phyloP scores from a whole-genome alignment of 78 protist genomes.

The Dictyostelium purpureum region DNA sequence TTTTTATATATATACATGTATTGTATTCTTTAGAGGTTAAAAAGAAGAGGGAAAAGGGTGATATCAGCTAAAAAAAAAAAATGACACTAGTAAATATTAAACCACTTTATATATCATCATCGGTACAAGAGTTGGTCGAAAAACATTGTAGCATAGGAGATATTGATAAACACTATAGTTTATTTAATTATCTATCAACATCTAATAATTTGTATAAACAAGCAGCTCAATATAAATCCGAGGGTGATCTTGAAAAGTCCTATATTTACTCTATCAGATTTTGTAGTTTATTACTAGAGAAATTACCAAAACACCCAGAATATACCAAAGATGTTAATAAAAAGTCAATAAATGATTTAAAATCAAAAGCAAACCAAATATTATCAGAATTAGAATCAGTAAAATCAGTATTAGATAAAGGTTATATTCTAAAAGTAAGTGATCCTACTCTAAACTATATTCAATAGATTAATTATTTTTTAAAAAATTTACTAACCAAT shows the following conservation, averaged over 20 bases:
- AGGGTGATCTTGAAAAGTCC: constrained; percentile 64
- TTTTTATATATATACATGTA: too few relatives aligned
- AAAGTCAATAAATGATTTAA: constrained; percentile 6
- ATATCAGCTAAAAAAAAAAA: too few relatives aligned
- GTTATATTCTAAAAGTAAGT: neutral
- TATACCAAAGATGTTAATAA: neutral
- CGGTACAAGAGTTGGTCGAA: constrained; percentile 6
- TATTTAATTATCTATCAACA: constrained; percentile 42
- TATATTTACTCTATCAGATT: constrained; percentile 43
- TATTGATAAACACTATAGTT: constrained; percentile 12
- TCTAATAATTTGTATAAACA: constrained; percentile 43
- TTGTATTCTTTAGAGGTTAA: too few relatives aligned
- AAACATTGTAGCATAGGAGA: neutral
- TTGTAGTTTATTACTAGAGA: constrained; percentile 52
- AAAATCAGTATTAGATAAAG: neutral
- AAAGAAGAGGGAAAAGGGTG: too few relatives aligned
- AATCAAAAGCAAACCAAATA: constrained; percentile 12
- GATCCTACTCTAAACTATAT: neutral
- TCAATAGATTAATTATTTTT: neutral
- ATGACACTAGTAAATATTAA: too few relatives aligned
- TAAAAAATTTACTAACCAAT: neutral
- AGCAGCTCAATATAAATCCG: constrained; percentile 21
- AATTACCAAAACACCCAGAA: constrained; percentile 62
- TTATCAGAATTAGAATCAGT: constrained; percentile 22
- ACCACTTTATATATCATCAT: constrained; percentile 28